Conservation (phyloP, 352 stramenopile species). For the Globisporangium recalcitrans region DNA sequence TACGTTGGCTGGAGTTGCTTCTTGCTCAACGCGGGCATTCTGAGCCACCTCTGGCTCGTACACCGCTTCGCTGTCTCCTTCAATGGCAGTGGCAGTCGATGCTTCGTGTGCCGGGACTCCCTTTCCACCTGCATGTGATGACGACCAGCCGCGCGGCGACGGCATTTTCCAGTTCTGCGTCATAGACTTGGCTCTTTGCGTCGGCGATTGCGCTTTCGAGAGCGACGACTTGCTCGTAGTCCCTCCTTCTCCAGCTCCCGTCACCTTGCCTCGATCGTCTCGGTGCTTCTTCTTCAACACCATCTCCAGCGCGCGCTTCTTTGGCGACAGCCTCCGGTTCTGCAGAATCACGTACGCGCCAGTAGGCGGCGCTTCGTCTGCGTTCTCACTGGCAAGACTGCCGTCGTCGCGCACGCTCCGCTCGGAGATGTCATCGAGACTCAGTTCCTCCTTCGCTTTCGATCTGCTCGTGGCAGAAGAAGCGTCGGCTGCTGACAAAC, state of each 20-base stretch:
- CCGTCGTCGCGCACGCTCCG: slow-evolving; percentile 7
- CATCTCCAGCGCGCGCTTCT: slow-evolving; percentile 60
- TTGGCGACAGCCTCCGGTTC: slow-evolving; percentile 60
- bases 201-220: slow-evolving; percentile 12
- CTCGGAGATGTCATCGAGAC: not conserved
- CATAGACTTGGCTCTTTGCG: slow-evolving; percentile 21
- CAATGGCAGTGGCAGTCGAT: not conserved
- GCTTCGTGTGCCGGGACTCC: not conserved
- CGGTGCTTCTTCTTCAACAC: slow-evolving; percentile 65
- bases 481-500: not conserved
- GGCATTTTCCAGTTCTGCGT: slow-evolving; percentile 22
- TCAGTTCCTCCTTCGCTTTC: not conserved
- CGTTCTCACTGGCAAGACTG: not conserved
- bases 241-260: not conserved
- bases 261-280: slow-evolving; percentile 22
- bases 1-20: no score
- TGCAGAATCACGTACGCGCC: slow-evolving; percentile 55
- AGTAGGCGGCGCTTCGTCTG: slow-evolving; percentile 27
- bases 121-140: not conserved
- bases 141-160: slow-evolving; percentile 7
- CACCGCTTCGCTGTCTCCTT: slow-evolving; percentile 4
- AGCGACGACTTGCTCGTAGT: not conserved
- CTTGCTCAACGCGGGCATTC: not conserved
- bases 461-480: not conserved
- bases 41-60: not conserved